Evolutionary conservation across 2,329 filamentous ascomycete genomes (phyloP).

Genomic region (Pseudogymnoascus sp.): DNA sequence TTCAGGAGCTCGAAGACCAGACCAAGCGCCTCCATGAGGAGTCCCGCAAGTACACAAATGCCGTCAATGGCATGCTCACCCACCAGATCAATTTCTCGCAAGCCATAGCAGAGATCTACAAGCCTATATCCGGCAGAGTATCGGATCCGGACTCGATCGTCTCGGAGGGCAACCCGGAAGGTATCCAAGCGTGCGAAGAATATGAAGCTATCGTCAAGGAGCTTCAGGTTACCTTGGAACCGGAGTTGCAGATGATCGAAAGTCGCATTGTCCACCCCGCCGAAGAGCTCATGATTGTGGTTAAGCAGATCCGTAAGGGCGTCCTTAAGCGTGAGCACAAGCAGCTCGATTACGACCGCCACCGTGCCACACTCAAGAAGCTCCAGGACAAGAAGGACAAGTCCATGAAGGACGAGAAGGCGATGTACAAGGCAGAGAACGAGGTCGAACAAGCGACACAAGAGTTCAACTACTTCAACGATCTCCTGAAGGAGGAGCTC

Average conservation of each 20-base stretch:
- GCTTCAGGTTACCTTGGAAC: slow-evolving; percentile 76
- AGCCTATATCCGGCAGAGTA: slow-evolving; percentile 90
- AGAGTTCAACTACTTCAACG: slow-evolving; percentile 97
- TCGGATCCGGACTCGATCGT: slow-evolving; percentile 83
- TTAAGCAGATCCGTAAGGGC: slow-evolving; percentile 90
- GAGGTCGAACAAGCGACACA: slow-evolving; percentile 87
- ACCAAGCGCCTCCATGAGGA: slow-evolving; percentile 97
- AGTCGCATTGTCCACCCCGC: slow-evolving; percentile 82
- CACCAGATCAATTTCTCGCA: slow-evolving; percentile 99
- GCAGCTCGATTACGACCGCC: slow-evolving; percentile 90
- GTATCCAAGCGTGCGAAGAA: slow-evolving; percentile 91
- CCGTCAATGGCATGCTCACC: slow-evolving; percentile 94
- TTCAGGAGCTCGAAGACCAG: slow-evolving; percentile 87
- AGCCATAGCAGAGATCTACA: slow-evolving; percentile 93
- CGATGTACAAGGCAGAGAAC: slow-evolving; percentile 88
- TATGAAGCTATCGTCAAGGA: slow-evolving; percentile 89
- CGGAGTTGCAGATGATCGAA: slow-evolving; percentile 97
- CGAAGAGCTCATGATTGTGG: slow-evolving; percentile 85
- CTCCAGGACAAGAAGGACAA: slow-evolving; percentile 97
- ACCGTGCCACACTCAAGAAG: slow-evolving; percentile 77
- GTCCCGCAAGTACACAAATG: slow-evolving; percentile 93
- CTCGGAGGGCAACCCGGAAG: slow-evolving; percentile 80
- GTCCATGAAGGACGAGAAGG: slow-evolving; percentile 92
- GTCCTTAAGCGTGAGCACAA: slow-evolving; percentile 91
- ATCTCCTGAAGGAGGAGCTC: slow-evolving; percentile 89